phyloP scores from a whole-genome alignment of 2,329 filamentous ascomycete genomes.

The Bipolaris zeicola region DNA sequence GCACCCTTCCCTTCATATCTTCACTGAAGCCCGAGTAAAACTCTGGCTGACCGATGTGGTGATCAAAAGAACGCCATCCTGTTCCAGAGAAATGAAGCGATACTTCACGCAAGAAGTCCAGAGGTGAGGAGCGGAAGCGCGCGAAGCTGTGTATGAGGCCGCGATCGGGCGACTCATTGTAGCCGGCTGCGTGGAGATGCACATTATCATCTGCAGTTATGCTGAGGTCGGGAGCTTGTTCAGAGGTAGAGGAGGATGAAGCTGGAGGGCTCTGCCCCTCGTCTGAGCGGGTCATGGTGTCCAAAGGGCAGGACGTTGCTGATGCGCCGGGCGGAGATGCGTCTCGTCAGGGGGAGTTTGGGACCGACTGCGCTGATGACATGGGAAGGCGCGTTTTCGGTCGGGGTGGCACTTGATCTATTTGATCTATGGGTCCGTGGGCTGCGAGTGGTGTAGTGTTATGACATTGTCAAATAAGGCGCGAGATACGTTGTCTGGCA shows the following conservation, averaged over 20 bases:
- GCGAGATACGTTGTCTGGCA: conserved; percentile 1
- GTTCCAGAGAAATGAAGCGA: conserved; percentile 90
- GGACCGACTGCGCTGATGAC: background rate
- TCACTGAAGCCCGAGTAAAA: conserved; percentile 94
- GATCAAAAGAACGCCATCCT: conserved; percentile 94
- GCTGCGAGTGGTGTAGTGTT: background rate
- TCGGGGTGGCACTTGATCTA: background rate
- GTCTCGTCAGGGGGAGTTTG: conserved; percentile 7
- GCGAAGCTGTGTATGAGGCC: conserved; percentile 82
- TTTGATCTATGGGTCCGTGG: background rate
- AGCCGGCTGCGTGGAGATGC: conserved; percentile 53
- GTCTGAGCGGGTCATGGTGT: conserved; percentile 24
- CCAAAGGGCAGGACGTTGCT: background rate
- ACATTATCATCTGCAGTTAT: conserved; percentile 53
- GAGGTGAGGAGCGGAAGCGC: conserved; percentile 75
- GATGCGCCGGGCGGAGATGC: background rate
- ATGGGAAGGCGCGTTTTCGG: background rate
- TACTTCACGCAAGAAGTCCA: conserved; percentile 89
- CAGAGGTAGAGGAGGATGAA: conserved; percentile 17
- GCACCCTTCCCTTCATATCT: conserved; percentile 79
- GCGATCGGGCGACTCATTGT: conserved; percentile 60
- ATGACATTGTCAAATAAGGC: conserved; percentile 13
- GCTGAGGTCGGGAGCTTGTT: conserved; percentile 53
- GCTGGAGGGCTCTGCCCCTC: conserved; percentile 19
- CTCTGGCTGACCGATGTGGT: conserved; percentile 86